phyloP scores from a whole-genome alignment of 192 early-diverging fungal species.

The Rhizophagus clarus region DNA sequence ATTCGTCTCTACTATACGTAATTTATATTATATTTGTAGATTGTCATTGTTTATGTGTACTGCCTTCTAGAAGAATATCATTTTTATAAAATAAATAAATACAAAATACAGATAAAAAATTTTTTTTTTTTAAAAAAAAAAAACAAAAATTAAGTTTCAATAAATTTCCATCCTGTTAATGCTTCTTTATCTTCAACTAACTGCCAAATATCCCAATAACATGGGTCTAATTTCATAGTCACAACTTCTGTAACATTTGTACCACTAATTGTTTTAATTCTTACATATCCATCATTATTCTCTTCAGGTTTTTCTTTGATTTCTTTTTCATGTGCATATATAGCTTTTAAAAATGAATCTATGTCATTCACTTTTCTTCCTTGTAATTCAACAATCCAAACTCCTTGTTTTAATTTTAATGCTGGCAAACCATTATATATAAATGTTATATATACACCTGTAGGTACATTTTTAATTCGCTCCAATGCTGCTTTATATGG shows the following conservation, averaged over 20 bases:
- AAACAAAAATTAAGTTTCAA: background rate
- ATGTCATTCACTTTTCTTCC: conserved; percentile 58
- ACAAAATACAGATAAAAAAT: too few relatives aligned
- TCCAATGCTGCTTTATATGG: conserved; percentile 72
- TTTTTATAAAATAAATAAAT: too few relatives aligned
- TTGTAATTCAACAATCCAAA: conserved; percentile 78
- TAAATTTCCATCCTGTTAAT: conserved; percentile 50
- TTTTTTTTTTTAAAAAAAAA: too few relatives aligned
- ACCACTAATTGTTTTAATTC: conserved; percentile 56
- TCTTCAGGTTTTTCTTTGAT: conserved; percentile 46
- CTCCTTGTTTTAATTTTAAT: conserved; percentile 57
- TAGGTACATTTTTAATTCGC: conserved; percentile 63
- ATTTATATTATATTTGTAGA: too few relatives aligned
- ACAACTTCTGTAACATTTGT: conserved; percentile 65
- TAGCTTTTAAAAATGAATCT: conserved; percentile 64
- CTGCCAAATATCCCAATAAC: conserved; percentile 77
- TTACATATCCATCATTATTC: conserved; percentile 49
- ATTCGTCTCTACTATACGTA: too few relatives aligned
- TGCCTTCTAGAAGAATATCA: too few relatives aligned
- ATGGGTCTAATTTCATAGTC: conserved; percentile 70
- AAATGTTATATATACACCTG: conserved; percentile 64
- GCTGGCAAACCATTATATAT: conserved; percentile 67
- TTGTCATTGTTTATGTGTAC: too few relatives aligned
- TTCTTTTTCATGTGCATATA: conserved; percentile 51
- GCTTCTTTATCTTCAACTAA: conserved; percentile 53